These are phyloP conservation scores for Cyberlindnera americana DNA, from an alignment of 805 yeast genomes.

Conservation along the genomic window DNA sequence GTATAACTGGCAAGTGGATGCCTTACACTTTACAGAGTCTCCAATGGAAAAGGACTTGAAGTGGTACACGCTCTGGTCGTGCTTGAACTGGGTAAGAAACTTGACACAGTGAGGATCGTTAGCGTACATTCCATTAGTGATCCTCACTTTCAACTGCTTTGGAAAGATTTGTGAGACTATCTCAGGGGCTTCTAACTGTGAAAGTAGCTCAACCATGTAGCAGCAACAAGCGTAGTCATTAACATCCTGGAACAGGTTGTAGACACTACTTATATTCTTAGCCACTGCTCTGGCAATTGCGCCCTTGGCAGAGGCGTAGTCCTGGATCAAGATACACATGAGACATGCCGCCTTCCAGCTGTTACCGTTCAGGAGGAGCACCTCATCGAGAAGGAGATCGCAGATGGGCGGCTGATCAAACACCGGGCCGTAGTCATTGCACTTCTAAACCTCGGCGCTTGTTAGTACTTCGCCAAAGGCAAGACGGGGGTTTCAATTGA, in stretches of 20 bases:
- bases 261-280: neutral
- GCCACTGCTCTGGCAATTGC: neutral
- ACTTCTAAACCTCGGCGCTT: slow-evolving; percentile 4
- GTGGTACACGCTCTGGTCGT: slow-evolving; percentile 8
- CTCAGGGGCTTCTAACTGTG: slow-evolving; percentile 15
- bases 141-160: neutral
- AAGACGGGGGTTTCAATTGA: too few species aligned
- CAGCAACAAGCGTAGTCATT: slow-evolving; percentile 18
- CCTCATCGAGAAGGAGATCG: slow-evolving; percentile 12
- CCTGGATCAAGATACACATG: slow-evolving; percentile 25
- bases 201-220: slow-evolving; percentile 23
- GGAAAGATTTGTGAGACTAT: slow-evolving; percentile 3
- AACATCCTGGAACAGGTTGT: slow-evolving; percentile 8
- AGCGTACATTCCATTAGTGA: slow-evolving; percentile 15
- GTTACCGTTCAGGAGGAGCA: slow-evolving; percentile 7
- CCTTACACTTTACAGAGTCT: slow-evolving; percentile 2
- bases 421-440: slow-evolving; percentile 21
- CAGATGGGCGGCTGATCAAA: slow-evolving; percentile 18
- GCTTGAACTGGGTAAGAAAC: slow-evolving; percentile 12
- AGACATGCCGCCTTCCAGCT: slow-evolving; percentile 29
- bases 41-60: slow-evolving; percentile 12
- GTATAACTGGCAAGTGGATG: slow-evolving; percentile 17
- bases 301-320: slow-evolving; percentile 14
- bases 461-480: too few species aligned
- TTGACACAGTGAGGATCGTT: slow-evolving; percentile 18